A percentile compares a stretch with the other conserved stretches of the same genome.
These are phyloP conservation scores for Alternaria sp. DNA, from an alignment of 2,329 filamentous ascomycete genomes.

Conservation along the genomic window DNA sequence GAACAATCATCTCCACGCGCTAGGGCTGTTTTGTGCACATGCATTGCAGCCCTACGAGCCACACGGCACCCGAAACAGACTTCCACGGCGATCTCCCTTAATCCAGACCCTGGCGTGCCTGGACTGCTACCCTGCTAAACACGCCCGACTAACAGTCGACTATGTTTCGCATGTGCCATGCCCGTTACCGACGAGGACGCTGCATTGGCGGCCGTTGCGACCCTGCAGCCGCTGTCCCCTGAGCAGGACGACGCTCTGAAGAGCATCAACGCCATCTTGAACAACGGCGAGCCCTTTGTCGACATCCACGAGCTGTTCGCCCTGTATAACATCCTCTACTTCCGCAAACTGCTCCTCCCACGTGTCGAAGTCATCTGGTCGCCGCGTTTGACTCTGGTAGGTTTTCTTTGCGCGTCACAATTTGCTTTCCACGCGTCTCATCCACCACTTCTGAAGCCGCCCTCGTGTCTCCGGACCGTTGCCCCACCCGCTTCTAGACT, in stretches of 20 bases:
- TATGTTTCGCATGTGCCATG: slow-evolving; percentile 37
- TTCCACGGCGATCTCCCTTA: neutral
- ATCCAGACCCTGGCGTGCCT: slow-evolving; percentile 1
- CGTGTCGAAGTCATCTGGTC: slow-evolving; percentile 55
- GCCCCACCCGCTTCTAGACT: slow-evolving; percentile 18
- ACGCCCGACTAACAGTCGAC: slow-evolving; percentile 2
- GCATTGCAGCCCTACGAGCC: slow-evolving; percentile 11
- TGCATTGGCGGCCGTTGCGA: slow-evolving; percentile 47
- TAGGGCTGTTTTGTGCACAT: neutral
- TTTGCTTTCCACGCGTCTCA: slow-evolving; percentile 18
- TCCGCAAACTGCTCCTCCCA: slow-evolving; percentile 47
- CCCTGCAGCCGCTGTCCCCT: slow-evolving; percentile 39
- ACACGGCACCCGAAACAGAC: neutral
- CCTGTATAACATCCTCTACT: slow-evolving; percentile 53
- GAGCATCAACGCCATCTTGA: slow-evolving; percentile 48
- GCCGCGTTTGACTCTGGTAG: slow-evolving; percentile 48
- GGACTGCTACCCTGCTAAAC: slow-evolving; percentile 3
- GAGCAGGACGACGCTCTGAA: slow-evolving; percentile 43
- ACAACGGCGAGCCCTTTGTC: slow-evolving; percentile 48
- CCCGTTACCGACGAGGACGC: slow-evolving; percentile 51
- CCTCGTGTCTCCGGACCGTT: slow-evolving; percentile 6
- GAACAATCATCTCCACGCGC: slow-evolving; percentile 15
- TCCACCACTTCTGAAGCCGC: slow-evolving; percentile 6
- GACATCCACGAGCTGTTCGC: slow-evolving; percentile 51
- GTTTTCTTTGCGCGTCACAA: slow-evolving; percentile 5